Base-by-base conservation (phyloP, 1,284 basidiomycete genomes). In the Cryptococcus wingfieldii region DNA sequence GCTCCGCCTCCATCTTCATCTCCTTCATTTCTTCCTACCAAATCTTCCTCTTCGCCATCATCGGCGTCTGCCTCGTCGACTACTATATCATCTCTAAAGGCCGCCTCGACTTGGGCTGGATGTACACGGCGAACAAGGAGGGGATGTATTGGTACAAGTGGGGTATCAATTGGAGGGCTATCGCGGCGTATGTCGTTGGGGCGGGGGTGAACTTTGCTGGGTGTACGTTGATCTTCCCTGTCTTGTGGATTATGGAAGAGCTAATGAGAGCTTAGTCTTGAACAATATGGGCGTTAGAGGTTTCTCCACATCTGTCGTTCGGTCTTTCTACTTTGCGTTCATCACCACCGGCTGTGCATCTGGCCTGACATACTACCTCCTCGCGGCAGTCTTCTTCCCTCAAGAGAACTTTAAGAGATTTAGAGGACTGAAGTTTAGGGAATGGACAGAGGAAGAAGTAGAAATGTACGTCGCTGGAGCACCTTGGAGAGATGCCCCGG, bases 21-120 rank as follows among this genome's bases (percentile, higher is more conserved):
- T 50, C 56, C 8, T 59, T 59, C 47, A 51, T 59, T 43, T 28
- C 56, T 1, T 65, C 63, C 25, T 65, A 68, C 55, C 86, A 86
- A 25, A 87, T 90, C 54, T 89, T 89, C 79, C 76, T 89, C 39
- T 87, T 86, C 59, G 86, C 86, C 18, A 86, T 90, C 62, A 84
- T 84, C 37, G 86, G 86, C 14, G 86, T 88, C 23, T 86, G 88
- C 83, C 83, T 89, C 60, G 84, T 81, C n/a, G 87, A 92, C 71
- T 91, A 90, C 77, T 92, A 85, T 75, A 64, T 90, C 41, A 80
- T 92, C 60, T 80, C 84, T 43, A 81, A 82, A 52, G 88, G 87
- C 0, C 83, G 84, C 61, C 82, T 88, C 65, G 81, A 83, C 46
- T 80, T 91, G 37, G 78, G 79, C 4, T 85, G 88, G 72, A 79